phyloP scores from a whole-genome alignment of 352 stramenopile genomes.

The Phytophthora pinifolia region DNA sequence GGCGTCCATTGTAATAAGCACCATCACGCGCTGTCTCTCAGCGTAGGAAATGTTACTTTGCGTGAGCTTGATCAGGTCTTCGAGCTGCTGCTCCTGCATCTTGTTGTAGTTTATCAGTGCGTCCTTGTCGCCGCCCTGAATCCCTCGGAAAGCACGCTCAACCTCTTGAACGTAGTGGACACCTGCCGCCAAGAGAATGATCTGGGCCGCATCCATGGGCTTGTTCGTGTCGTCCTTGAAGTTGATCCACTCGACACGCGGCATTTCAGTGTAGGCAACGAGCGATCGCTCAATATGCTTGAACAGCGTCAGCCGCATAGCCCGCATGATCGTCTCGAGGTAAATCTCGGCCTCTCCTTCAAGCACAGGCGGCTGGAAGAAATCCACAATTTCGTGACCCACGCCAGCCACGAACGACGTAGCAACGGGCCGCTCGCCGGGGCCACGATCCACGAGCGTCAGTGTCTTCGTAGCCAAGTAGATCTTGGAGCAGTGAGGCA shows the following conservation, averaged over 20 bases:
- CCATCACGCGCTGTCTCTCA: constrained; percentile 94
- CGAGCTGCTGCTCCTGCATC: constrained; percentile 92
- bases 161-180: constrained; percentile 95
- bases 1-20: constrained; percentile 96
- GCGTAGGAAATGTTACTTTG: constrained; percentile 91
- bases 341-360: constrained; percentile 98
- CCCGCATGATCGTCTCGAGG: constrained; percentile 94
- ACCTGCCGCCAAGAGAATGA: constrained; percentile 92
- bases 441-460: constrained; percentile 63
- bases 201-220: constrained; percentile 94
- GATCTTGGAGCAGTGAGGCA: constrained; percentile 96
- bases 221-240: constrained; percentile 88
- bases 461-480: constrained; percentile 95
- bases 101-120: constrained; percentile 91
- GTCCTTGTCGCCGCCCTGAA: constrained; percentile 81
- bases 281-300: constrained; percentile 94
- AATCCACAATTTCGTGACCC: constrained; percentile 93
- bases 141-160: constrained; percentile 77
- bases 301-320: constrained; percentile 94
- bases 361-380: constrained; percentile 91
- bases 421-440: constrained; percentile 74
- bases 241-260: constrained; percentile 96
- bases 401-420: constrained; percentile 94
- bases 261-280: constrained; percentile 89
- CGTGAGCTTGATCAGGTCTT: constrained; percentile 93